Evolutionary conservation across 345 rosid genomes (phyloP).

Genomic region (Cardamine chenopodiifolia): DNA sequence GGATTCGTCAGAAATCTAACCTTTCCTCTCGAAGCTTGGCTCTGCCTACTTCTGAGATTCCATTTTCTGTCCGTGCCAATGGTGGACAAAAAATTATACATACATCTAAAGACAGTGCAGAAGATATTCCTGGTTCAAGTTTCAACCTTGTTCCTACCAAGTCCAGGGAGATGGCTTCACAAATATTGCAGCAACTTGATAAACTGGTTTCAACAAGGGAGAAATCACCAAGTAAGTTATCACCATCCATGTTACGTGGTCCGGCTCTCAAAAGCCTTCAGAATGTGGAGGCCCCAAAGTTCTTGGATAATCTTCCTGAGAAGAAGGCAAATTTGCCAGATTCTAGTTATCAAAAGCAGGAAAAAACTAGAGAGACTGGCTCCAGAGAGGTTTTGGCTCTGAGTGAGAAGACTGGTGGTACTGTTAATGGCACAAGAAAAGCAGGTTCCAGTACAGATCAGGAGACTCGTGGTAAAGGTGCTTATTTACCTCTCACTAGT

Average conservation of each 20-base stretch:
- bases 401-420: conserved; percentile 40
- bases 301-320: conserved; percentile 52
- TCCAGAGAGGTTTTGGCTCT: conserved; percentile 39
- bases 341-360: conserved; percentile 45
- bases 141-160: conserved; percentile 63
- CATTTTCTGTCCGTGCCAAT: conserved; percentile 42
- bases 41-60: conserved; percentile 48
- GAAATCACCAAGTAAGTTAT: conserved; percentile 72
- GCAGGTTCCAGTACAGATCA: conserved; percentile 39
- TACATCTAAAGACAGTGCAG: conserved; percentile 48
- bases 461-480: conserved; percentile 36
- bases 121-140: conserved; percentile 47
- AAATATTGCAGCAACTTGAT: conserved; percentile 77
- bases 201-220: conserved; percentile 62
- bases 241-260: conserved; percentile 73
- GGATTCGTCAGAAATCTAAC: conserved; percentile 86
- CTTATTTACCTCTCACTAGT: conserved; percentile 43
- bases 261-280: conserved; percentile 80
- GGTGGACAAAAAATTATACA: conserved; percentile 37
- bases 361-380: conserved; percentile 47
- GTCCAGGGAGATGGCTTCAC: conserved; percentile 81
- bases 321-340: conserved; percentile 43
- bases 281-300: conserved; percentile 60
- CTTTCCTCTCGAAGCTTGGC: conserved; percentile 54
- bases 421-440: conserved; percentile 41